Evolutionary conservation across 352 stramenopile genomes (phyloP).

Genomic region (Globisporangium camurandrum): DNA sequence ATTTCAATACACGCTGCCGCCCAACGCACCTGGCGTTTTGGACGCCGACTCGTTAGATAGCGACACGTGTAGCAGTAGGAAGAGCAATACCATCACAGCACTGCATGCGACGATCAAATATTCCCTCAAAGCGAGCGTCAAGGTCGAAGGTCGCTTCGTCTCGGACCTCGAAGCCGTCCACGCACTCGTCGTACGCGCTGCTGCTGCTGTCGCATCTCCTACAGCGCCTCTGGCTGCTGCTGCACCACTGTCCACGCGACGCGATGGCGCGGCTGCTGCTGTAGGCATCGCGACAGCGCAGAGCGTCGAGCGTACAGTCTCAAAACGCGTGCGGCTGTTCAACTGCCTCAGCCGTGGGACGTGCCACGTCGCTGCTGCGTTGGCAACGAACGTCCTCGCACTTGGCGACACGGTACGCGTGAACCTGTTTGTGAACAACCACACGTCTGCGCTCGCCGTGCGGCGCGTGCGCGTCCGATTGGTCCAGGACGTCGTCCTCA

Average conservation of each 20-base stretch:
- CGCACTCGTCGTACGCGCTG: slow-evolving; percentile 38
- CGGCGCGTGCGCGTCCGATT: slow-evolving; percentile 41
- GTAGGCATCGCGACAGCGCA: slow-evolving; percentile 19
- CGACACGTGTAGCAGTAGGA: too few relatives aligned
- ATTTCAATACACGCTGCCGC: slow-evolving; percentile 50
- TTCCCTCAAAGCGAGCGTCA: slow-evolving; percentile 55
- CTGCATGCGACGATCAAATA: slow-evolving; percentile 75
- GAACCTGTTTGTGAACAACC: slow-evolving; percentile 70
- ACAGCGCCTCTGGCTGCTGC: too few relatives aligned
- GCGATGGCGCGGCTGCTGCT: too few relatives aligned
- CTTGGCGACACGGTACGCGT: slow-evolving; percentile 51
- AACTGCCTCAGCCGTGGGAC: slow-evolving; percentile 47
- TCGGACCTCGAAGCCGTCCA: slow-evolving; percentile 59
- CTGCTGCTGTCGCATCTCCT: too few relatives aligned
- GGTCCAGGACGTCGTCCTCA: slow-evolving; percentile 55
- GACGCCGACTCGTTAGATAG: slow-evolving; percentile 47
- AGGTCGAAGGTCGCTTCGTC: slow-evolving; percentile 60
- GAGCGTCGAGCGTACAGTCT: slow-evolving; percentile 50
- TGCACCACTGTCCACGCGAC: too few relatives aligned
- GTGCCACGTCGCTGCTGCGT: slow-evolving; percentile 53
- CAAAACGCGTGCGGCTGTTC: slow-evolving; percentile 50
- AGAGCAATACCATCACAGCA: too few relatives aligned
- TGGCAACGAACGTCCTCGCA: slow-evolving; percentile 52
- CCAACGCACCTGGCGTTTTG: slow-evolving; percentile 43
- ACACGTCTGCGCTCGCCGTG: slow-evolving; percentile 43